Evolutionary conservation across 495 filamentous ascomycete genomes (phyloP).

Genomic region (Cryomyces minteri): DNA sequence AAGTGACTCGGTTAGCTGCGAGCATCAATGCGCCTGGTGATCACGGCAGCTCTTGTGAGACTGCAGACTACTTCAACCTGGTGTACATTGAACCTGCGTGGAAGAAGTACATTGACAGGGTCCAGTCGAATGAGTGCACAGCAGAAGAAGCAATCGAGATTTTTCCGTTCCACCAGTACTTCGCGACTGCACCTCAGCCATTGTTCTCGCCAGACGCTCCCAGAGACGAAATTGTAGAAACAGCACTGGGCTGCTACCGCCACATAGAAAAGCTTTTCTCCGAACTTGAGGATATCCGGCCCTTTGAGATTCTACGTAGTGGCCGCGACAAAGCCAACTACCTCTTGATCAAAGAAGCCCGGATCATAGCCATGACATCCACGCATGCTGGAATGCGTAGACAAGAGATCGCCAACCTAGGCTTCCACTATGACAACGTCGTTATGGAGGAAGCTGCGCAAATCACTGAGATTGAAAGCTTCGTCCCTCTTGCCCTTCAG

Average conservation of each 20-base stretch:
- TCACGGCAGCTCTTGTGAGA: conserved; percentile 90
- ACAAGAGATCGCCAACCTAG: conserved; percentile 74
- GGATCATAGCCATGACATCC: conserved; percentile 94
- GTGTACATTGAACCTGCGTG: conserved; percentile 83
- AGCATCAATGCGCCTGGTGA: conserved; percentile 75
- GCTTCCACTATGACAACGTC: conserved; percentile 95
- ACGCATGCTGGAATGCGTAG: conserved; percentile 97
- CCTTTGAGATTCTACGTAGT: conserved; percentile 81
- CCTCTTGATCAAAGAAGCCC: conserved; percentile 81
- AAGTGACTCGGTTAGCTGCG: conserved; percentile 72
- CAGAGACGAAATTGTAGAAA: conserved; percentile 52
- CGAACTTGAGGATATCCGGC: conserved; percentile 81
- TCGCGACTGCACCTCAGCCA: conserved; percentile 71
- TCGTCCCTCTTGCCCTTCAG: conserved; percentile 84
- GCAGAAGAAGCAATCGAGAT: conserved; percentile 44
- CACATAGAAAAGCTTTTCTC: conserved; percentile 87
- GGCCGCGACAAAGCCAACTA: conserved; percentile 90
- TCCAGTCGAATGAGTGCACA: conserved; percentile 26
- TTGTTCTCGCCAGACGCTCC: conserved; percentile 49
- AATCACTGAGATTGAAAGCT: conserved; percentile 94
- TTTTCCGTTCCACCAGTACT: conserved; percentile 85
- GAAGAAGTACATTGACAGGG: conserved; percentile 57
- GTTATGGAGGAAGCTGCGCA: conserved; percentile 98
- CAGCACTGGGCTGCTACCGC: conserved; percentile 69
- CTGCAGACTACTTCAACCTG: conserved; percentile 84